A percentile compares a stretch with the other conserved stretches of the same genome.
Conservation (phyloP, 495 filamentous ascomycete species). For the Evansstolkia leycettana region DNA sequence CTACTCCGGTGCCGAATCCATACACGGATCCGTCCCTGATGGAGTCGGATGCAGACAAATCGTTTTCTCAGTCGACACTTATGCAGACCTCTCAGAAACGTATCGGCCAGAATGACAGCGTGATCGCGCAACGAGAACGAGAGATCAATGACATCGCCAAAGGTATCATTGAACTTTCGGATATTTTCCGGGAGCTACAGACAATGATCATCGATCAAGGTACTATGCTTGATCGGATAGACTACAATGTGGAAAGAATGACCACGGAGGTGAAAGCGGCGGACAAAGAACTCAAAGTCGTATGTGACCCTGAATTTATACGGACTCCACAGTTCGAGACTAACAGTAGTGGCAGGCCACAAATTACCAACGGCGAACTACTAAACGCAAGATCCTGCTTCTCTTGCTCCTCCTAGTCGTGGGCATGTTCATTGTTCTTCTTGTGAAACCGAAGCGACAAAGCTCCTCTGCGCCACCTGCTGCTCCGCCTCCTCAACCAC, state of each 20-base stretch:
- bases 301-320: slow-evolving; percentile 20
- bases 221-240: slow-evolving; percentile 93
- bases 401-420: slow-evolving; percentile 72
- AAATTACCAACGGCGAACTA: slow-evolving; percentile 78
- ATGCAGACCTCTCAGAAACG: slow-evolving; percentile 59
- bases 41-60: slow-evolving; percentile 84
- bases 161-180: slow-evolving; percentile 90
- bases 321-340: neutral
- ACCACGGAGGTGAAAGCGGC: slow-evolving; percentile 77
- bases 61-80: slow-evolving; percentile 80
- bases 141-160: slow-evolving; percentile 97
- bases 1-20: slow-evolving; percentile 52
- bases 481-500: slow-evolving; percentile 5
- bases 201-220: slow-evolving; percentile 97
- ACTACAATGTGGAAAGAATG: slow-evolving; percentile 96
- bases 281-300: slow-evolving; percentile 80
- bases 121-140: slow-evolving; percentile 84
- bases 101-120: slow-evolving; percentile 65
- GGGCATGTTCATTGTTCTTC: slow-evolving; percentile 74
- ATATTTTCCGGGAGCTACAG: slow-evolving; percentile 93
- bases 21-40: slow-evolving; percentile 71
- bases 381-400: slow-evolving; percentile 83
- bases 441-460: slow-evolving; percentile 66
- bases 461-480: slow-evolving; percentile 11
- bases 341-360: slow-evolving; percentile 37